Evolutionary conservation across 106 monocot genomes (phyloP).

Genomic region (Hemerocallis citrina): DNA sequence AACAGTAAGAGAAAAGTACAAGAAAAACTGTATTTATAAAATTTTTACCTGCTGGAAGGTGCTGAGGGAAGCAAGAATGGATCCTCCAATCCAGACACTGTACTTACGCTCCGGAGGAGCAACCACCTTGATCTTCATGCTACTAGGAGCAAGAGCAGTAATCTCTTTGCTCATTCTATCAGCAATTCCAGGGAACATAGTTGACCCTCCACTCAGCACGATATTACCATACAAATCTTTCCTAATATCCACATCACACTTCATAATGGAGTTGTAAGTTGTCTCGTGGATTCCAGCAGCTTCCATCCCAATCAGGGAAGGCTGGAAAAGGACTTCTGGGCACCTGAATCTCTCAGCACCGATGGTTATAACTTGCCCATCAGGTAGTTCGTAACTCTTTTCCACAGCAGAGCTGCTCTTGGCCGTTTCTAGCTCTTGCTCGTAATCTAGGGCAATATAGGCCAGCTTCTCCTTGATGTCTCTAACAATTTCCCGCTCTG

Average conservation of each 20-base stretch:
- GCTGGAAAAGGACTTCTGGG: slow-evolving; percentile 18
- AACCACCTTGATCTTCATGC: slow-evolving; percentile 21
- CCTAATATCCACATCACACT: slow-evolving; percentile 20
- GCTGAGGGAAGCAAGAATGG: slow-evolving; percentile 20
- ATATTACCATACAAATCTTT: slow-evolving; percentile 16
- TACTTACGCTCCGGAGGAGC: slow-evolving; percentile 17
- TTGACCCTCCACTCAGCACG: slow-evolving; percentile 14
- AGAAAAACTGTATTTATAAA: no score
- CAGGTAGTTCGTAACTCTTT: slow-evolving; percentile 16
- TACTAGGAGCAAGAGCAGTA: slow-evolving; percentile 15
- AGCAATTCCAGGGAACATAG: slow-evolving; percentile 18
- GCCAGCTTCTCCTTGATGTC: slow-evolving; percentile 23
- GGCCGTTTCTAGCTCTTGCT: slow-evolving; percentile 15
- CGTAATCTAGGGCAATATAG: slow-evolving; percentile 18
- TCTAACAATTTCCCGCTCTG: slow-evolving; percentile 14
- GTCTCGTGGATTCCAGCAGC: slow-evolving; percentile 17
- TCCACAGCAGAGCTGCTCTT: slow-evolving; percentile 19
- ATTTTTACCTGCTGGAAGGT: slow-evolving; percentile 16
- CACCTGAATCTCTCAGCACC: slow-evolving; percentile 19
- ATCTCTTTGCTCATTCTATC: slow-evolving; percentile 21
- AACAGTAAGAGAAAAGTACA: no score
- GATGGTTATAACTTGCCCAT: slow-evolving; percentile 15
- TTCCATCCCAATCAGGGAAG: slow-evolving; percentile 21
- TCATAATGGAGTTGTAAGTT: slow-evolving; percentile 18
- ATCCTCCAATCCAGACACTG: slow-evolving; percentile 22